Base-by-base conservation (phyloP, 805 yeast genomes). In the Saturnispora saitoi region DNA sequence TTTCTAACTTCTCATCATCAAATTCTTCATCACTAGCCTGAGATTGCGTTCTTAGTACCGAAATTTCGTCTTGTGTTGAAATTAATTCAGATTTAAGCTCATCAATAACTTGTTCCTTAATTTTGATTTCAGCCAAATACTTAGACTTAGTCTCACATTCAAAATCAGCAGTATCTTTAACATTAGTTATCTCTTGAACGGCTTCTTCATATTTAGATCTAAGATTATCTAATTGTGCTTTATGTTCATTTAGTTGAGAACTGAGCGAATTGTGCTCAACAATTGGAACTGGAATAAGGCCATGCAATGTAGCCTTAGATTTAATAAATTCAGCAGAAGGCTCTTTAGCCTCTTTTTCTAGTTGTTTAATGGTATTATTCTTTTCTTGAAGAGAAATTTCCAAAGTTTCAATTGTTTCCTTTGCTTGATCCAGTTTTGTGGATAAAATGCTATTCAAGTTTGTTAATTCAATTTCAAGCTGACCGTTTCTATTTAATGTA, bases 401-500 rank as follows among this genome's bases (percentile, higher is more conserved):
- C 8, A 24, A 15, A 11, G 22, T 9, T 12, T 28, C 45, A 14
- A 43, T 36, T 9, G 14, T 17, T 20, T 36, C 19, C 17, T 26
- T 36, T 8, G 47, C 26, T 28, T 28, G 34, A 12, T 10, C 12
- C 24, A 22, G 14, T 14, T 44, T 28, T 26, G 47, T 14, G 12
- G 19, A 32, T 10, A 44, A 17, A 11, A 36, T 36, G 29, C 32
- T 24, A 17, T 34, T 44, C 41, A 44, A 29, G 7, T 14, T 10
- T 4, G 47, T 24, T 12, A 36, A 28, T 44, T 44, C 47, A 28
- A 28, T 14, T 41, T 47, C 45, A 8, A 40, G 45, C 10, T 41
- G 30, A 11, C 19, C 32, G 14, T 26, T 26, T 26, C 14, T 32
- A 20, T 28, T 42, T 12, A 42, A 26, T 10, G 32, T 28, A 32